These are phyloP conservation scores for Ascocoryne sarcoides DNA, from an alignment of 2,329 filamentous ascomycete genomes.

Conservation along the genomic window DNA sequence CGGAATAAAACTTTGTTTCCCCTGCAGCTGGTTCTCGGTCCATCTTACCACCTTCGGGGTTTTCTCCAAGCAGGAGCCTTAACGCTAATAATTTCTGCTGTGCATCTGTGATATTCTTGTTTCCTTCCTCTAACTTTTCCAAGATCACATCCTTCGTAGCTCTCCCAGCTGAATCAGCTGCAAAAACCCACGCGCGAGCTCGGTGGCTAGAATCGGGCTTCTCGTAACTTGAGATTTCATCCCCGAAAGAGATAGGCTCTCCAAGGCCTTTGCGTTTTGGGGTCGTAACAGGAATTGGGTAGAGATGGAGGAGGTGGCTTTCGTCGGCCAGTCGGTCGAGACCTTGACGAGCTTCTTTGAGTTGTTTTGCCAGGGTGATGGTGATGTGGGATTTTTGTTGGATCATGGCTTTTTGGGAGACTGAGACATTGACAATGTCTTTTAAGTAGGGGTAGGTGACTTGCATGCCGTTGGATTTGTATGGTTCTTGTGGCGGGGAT, in stretches of 20 bases:
- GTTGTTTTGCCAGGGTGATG: conserved; percentile 39
- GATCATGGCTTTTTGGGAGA: conserved; percentile 47
- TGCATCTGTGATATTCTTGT: conserved; percentile 45
- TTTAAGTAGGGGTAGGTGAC: conserved; percentile 50
- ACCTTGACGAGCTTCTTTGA: conserved; percentile 40
- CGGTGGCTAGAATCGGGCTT: conserved; percentile 34
- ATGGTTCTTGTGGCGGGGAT: neutral
- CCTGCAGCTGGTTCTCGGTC: conserved; percentile 1
- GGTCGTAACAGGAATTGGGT: conserved; percentile 34
- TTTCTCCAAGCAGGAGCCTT: conserved; percentile 37
- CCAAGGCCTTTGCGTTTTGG: conserved; percentile 19
- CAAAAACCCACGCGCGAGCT: conserved; percentile 50
- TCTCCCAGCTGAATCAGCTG: conserved; percentile 52
- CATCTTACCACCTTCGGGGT: conserved; percentile 1
- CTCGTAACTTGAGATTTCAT: conserved; percentile 33
- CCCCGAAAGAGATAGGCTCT: conserved; percentile 35
- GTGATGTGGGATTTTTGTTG: conserved; percentile 51
- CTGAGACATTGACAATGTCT: conserved; percentile 42
- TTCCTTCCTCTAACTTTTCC: conserved; percentile 51
- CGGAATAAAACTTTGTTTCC: conserved; percentile 4
- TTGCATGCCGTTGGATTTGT: neutral
- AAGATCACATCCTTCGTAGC: conserved; percentile 48
- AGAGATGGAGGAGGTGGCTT: conserved; percentile 49
- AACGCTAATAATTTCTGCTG: conserved; percentile 42
- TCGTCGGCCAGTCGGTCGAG: conserved; percentile 50